Percentiles rank a stretch among this genome's conserved stretches.
These are phyloP conservation scores for Penicillium salamii DNA, from an alignment of 495 filamentous ascomycete genomes.

Conservation along the genomic window DNA sequence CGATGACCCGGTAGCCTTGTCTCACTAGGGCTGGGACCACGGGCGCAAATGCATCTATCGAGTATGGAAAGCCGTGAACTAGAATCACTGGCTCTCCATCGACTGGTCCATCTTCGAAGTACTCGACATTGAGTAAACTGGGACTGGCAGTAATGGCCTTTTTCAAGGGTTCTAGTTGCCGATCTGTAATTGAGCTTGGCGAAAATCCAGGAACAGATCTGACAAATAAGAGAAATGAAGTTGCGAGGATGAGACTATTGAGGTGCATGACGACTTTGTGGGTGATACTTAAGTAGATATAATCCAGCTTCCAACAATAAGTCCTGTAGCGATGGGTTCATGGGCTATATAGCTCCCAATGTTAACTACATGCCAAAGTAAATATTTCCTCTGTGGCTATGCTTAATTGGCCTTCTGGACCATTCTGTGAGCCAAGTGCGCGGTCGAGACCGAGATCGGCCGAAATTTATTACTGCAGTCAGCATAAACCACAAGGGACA, in stretches of 20 bases:
- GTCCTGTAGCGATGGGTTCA: too few relatives aligned
- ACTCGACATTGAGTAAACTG: neutral
- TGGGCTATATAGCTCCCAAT: too few relatives aligned
- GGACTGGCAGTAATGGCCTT: neutral
- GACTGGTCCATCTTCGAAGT: neutral
- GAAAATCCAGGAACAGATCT: neutral
- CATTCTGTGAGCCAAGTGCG: too few relatives aligned
- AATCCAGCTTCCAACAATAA: too few relatives aligned
- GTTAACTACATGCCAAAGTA: too few relatives aligned
- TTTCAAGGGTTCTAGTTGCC: neutral
- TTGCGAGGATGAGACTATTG: neutral
- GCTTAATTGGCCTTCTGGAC: too few relatives aligned
- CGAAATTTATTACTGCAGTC: too few relatives aligned
- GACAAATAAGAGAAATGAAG: neutral
- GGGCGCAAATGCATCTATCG: slow-evolving; percentile 18
- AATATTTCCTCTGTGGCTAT: too few relatives aligned
- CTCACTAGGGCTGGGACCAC: slow-evolving; percentile 16
- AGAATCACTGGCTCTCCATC: slow-evolving; percentile 6
- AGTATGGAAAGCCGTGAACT: slow-evolving; percentile 23
- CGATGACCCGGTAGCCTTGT: slow-evolving; percentile 22
- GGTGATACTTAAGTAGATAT: too few relatives aligned
- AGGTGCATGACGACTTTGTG: neutral
- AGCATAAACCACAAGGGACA: too few relatives aligned
- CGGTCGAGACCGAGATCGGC: too few relatives aligned
- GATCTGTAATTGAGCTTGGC: neutral